Percentiles rank a stretch among this genome's conserved stretches.
Evolutionary conservation across 2,329 filamentous ascomycete genomes (phyloP).

Genomic region (Hymenoscyphus infarciens): DNA sequence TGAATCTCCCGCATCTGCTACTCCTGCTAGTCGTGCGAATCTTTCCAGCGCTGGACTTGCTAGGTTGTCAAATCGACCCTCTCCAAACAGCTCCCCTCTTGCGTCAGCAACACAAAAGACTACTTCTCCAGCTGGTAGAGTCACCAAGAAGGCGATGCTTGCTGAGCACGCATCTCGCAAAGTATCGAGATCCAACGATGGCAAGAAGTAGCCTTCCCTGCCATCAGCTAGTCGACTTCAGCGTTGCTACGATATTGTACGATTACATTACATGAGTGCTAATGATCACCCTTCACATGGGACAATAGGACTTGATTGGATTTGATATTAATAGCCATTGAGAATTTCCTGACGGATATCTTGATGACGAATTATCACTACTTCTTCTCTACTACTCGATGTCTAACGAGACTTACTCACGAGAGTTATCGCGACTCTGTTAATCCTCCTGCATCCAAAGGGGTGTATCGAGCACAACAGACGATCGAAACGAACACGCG

Average conservation of each 20-base stretch:
- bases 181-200: constrained; percentile 7
- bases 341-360: not conserved
- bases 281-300: constrained; percentile 25
- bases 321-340: constrained; percentile 5
- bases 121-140: constrained; percentile 18
- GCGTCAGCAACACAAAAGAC: constrained; percentile 12
- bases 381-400: not conserved
- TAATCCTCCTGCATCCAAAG: not conserved
- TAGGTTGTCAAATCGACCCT: not conserved
- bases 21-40: constrained; percentile 4
- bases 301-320: constrained; percentile 32
- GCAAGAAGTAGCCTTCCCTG: constrained; percentile 20
- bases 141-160: constrained; percentile 28
- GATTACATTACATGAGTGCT: constrained; percentile 21
- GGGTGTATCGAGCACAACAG: not conserved
- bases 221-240: constrained; percentile 3
- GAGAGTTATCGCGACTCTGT: constrained; percentile 3
- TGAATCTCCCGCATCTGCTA: constrained; percentile 2
- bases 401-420: constrained; percentile 5
- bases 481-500: not conserved
- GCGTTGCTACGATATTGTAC: constrained; percentile 10
- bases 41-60: constrained; percentile 11
- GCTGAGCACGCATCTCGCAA: constrained; percentile 25
- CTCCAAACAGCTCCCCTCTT: constrained; percentile 4
- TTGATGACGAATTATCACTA: not conserved